Evolutionary conservation across 805 yeast genomes (phyloP), one percentile per base, ranked within the genome.

Genomic region (Middelhovenomyces tepae): DNA sequence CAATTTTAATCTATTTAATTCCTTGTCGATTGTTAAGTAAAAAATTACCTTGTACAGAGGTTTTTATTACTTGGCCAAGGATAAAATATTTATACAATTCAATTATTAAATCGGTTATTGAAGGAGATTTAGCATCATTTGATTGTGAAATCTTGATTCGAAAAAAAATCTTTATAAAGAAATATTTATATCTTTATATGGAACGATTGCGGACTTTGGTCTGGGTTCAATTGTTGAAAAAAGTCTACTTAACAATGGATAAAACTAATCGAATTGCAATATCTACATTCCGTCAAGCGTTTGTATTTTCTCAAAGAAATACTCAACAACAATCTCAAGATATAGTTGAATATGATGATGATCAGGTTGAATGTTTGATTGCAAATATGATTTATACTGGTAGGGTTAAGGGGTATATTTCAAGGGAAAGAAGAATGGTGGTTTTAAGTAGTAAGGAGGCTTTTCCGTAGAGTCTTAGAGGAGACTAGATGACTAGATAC

Each of bases 401-500:
- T 6, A 59, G 54, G 36, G 60, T 85, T 29, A 84, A 80, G 54
- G 95, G 95, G 0, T 86, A 86, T 53, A 54, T 86, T 10, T 80
- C 94, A 4, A 91, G 84, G 50, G 69, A 76, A 3, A 75, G 81
- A 48, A 62, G 72, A 25, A 79, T 82, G 32, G 61, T 83, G 13
- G 95, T 86, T 7, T 56, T 85, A 35, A 77, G 91, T 51, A 83
- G 79, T 53, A 70, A 64, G 11, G 73, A 72, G 16, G 77, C 94
- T 2, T 85, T 85, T 51, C 93, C 91, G 2, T 27, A n/a, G n/a
- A n/a, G n/a, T n/a, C n/a, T n/a, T n/a, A n/a, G n/a, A n/a, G n/a
- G n/a, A n/a, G n/a, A n/a, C n/a, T n/a, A n/a, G n/a, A n/a, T n/a
- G n/a, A n/a, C n/a, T n/a, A n/a, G n/a, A n/a, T n/a, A n/a, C n/a